Percentiles rank a stretch among this genome's conserved stretches.
phyloP scores from a whole-genome alignment of 1,139 yeast species.

The Hyphopichia burtonii region DNA sequence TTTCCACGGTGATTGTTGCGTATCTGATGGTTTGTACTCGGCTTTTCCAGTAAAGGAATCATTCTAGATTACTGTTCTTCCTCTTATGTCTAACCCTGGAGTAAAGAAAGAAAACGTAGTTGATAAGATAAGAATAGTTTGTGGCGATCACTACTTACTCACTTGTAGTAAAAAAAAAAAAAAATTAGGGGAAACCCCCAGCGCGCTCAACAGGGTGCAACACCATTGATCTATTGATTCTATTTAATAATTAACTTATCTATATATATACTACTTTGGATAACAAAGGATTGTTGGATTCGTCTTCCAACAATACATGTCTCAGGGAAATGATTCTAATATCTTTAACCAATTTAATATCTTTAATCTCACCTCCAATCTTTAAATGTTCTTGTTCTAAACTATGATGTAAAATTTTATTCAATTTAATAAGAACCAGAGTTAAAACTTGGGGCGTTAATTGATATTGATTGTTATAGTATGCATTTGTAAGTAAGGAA shows the following conservation, averaged over 20 bases:
- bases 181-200: neutral
- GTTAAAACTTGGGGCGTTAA: conserved; percentile 28
- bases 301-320: conserved; percentile 12
- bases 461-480: conserved; percentile 17
- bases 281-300: conserved; percentile 6
- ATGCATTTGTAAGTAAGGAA: conserved; percentile 37
- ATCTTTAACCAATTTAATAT: conserved; percentile 27
- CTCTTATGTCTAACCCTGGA: too few species aligned
- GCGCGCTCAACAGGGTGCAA: conserved; percentile 1
- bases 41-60: neutral
- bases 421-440: conserved; percentile 27
- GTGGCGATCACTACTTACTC: neutral
- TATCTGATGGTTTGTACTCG: neutral
- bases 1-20: neutral
- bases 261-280: conserved; percentile 4
- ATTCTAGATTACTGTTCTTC: neutral
- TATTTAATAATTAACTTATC: neutral
- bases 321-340: conserved; percentile 30
- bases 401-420: conserved; percentile 29
- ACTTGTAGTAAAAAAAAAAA: neutral
- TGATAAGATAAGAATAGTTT: neutral
- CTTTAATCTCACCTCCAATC: conserved; percentile 7
- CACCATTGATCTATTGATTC: neutral
- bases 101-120: neutral
- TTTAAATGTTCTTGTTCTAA: conserved; percentile 20